Percentiles rank a stretch among this genome's conserved stretches.
phyloP scores from a whole-genome alignment of 306 rosid genomes.

The Psophocarpus tetragonolobus region DNA sequence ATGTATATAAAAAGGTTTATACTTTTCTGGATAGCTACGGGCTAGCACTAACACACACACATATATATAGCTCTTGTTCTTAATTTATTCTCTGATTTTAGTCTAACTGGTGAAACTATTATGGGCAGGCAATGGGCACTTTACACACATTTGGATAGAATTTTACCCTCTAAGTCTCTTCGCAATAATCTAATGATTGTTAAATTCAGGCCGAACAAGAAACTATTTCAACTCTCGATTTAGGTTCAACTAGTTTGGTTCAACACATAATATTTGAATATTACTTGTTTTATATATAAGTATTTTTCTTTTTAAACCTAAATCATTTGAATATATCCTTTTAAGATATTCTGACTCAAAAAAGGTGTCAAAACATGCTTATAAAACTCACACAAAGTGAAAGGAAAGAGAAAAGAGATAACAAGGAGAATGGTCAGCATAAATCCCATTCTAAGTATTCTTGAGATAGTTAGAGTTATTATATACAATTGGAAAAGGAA shows the following conservation, averaged over 20 bases:
- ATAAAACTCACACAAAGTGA: too few relatives aligned
- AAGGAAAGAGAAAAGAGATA: too few relatives aligned
- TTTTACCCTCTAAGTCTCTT: neutral
- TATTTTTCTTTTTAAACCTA: too few relatives aligned
- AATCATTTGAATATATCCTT: too few relatives aligned
- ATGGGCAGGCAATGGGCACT: neutral
- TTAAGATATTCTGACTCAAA: too few relatives aligned
- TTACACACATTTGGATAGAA: neutral
- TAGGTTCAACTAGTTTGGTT: neutral
- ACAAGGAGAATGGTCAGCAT: too few relatives aligned
- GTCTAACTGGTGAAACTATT: neutral
- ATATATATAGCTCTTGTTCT: neutral
- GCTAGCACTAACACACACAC: neutral
- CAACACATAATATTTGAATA: neutral
- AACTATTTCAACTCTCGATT: neutral
- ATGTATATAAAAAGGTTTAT: neutral
- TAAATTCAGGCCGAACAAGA: neutral
- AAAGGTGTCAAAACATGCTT: too few relatives aligned
- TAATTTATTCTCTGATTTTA: neutral
- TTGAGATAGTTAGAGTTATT: too few relatives aligned
- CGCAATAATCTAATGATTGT: neutral
- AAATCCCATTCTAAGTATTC: too few relatives aligned
- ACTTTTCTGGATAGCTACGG: neutral
- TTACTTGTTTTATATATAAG: neutral
- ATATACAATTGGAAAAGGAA: too few relatives aligned